Evolutionary conservation across 192 early-diverging fungal species (phyloP).

Genomic region (Entomortierella parvispora): DNA sequence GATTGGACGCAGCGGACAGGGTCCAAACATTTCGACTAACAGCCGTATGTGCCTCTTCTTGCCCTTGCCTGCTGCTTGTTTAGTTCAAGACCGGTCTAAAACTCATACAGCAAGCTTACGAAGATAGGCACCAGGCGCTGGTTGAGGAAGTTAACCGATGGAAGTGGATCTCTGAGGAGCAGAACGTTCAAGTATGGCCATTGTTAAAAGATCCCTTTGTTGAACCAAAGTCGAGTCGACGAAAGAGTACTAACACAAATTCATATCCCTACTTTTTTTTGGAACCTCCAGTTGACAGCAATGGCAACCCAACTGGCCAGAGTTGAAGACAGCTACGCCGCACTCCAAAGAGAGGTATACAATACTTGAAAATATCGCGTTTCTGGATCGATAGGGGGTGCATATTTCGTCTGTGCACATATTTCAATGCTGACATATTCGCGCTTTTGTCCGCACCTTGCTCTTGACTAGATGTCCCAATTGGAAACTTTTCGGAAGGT

Average conservation of each 20-base stretch:
- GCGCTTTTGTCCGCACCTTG: background rate
- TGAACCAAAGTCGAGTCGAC: background rate
- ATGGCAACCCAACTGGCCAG: slow-evolving; percentile 33
- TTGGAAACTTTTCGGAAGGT: slow-evolving; percentile 45
- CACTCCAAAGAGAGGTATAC: slow-evolving; percentile 35
- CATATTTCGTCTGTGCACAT: background rate
- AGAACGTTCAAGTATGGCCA: slow-evolving; percentile 23
- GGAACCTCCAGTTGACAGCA: slow-evolving; percentile 17
- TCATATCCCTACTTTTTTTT: background rate
- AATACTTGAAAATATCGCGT: background rate
- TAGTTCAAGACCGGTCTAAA: slow-evolving; percentile 46
- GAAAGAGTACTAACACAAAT: background rate
- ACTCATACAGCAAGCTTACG: slow-evolving; percentile 45
- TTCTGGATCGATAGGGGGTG: too few relatives aligned
- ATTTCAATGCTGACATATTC: background rate
- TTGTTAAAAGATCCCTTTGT: too few relatives aligned
- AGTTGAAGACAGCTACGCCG: slow-evolving; percentile 26
- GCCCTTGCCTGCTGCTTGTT: too few relatives aligned
- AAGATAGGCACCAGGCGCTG: slow-evolving; percentile 39
- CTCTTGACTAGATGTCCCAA: slow-evolving; percentile 27
- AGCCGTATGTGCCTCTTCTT: too few relatives aligned
- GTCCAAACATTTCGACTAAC: too few relatives aligned
- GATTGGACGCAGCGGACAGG: too few relatives aligned
- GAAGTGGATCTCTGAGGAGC: slow-evolving; percentile 50
- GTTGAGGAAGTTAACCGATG: slow-evolving; percentile 37